phyloP scores from a whole-genome alignment of 1,284 basidiomycete genomes.

The Apiotrichum montevideense region DNA sequence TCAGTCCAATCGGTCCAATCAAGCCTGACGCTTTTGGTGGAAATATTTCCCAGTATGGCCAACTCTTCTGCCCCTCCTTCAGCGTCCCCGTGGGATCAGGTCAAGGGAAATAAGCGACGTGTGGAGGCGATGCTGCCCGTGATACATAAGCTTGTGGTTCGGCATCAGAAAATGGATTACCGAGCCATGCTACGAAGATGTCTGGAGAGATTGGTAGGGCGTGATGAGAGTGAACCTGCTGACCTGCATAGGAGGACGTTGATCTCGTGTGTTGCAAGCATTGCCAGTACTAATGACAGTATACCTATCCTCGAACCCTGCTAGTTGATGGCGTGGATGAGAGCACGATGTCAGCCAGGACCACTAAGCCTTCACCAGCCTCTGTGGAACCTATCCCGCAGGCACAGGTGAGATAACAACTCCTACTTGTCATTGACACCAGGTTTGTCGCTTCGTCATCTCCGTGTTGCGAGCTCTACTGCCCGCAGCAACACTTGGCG shows the following conservation, averaged over 20 bases:
- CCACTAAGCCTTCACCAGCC: too few species aligned
- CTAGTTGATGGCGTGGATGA: neutral
- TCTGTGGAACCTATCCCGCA: slow-evolving; percentile 6
- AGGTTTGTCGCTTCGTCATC: slow-evolving; percentile 67
- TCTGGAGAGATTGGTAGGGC: slow-evolving; percentile 6
- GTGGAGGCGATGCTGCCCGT: slow-evolving; percentile 18
- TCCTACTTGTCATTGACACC: neutral
- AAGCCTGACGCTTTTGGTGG: slow-evolving; percentile 6
- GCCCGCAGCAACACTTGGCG: slow-evolving; percentile 73
- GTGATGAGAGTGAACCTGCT: neutral
- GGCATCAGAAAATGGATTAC: slow-evolving; percentile 22
- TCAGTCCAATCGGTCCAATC: slow-evolving; percentile 23
- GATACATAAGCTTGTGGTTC: slow-evolving; percentile 23
- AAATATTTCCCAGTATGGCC: slow-evolving; percentile 8
- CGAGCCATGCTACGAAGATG: slow-evolving; percentile 11
- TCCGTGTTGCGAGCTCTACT: slow-evolving; percentile 64
- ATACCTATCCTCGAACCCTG: neutral
- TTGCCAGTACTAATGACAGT: neutral
- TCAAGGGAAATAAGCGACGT: slow-evolving; percentile 1
- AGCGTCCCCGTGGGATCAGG: neutral
- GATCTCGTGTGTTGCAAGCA: slow-evolving; percentile 2
- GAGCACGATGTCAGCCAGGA: too few species aligned
- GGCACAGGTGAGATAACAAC: slow-evolving; percentile 47
- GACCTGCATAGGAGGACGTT: slow-evolving; percentile 6
- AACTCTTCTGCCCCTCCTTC: neutral